Evolutionary conservation across 805 yeast species (phyloP).

Genomic region (Priceomyces haplophilus): DNA sequence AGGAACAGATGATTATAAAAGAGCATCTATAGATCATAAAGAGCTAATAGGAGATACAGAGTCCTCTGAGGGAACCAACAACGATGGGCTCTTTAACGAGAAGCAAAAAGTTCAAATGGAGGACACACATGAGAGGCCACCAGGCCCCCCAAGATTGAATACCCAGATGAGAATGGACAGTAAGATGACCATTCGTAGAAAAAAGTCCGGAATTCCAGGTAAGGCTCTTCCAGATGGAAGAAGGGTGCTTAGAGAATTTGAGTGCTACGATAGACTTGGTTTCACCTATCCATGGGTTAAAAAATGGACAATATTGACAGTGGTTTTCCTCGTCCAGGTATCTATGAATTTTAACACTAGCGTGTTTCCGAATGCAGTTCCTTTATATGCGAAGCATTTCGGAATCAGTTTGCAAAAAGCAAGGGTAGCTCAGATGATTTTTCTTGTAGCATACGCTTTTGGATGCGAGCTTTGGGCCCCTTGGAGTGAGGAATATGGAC

Average conservation of each 20-base stretch:
- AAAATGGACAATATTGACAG: slow-evolving; percentile 36
- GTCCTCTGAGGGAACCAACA: neutral
- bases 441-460: slow-evolving; percentile 28
- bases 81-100: neutral
- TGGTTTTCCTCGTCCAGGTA: slow-evolving; percentile 35
- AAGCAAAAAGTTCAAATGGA: neutral
- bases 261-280: slow-evolving; percentile 36
- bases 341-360: slow-evolving; percentile 43
- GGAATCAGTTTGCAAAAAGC: slow-evolving; percentile 21
- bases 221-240: slow-evolving; percentile 22
- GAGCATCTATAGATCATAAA: slow-evolving; percentile 1
- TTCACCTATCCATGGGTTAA: slow-evolving; percentile 25
- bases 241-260: slow-evolving; percentile 28
- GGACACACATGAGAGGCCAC: neutral
- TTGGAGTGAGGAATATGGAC: slow-evolving; percentile 33
- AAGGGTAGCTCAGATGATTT: slow-evolving; percentile 27
- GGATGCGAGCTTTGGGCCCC: slow-evolving; percentile 37
- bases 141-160: slow-evolving; percentile 3
- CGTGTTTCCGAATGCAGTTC: slow-evolving; percentile 26
- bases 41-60: neutral
- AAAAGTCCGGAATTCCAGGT: slow-evolving; percentile 13
- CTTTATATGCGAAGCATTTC: slow-evolving; percentile 21
- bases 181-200: slow-evolving; percentile 5
- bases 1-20: neutral
- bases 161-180: slow-evolving; percentile 5